A percentile compares a stretch with the other conserved stretches of the same genome.
These are phyloP conservation scores for Cryptococcus sp. DNA, from an alignment of 1,284 basidiomycete genomes.

Conservation along the genomic window DNA sequence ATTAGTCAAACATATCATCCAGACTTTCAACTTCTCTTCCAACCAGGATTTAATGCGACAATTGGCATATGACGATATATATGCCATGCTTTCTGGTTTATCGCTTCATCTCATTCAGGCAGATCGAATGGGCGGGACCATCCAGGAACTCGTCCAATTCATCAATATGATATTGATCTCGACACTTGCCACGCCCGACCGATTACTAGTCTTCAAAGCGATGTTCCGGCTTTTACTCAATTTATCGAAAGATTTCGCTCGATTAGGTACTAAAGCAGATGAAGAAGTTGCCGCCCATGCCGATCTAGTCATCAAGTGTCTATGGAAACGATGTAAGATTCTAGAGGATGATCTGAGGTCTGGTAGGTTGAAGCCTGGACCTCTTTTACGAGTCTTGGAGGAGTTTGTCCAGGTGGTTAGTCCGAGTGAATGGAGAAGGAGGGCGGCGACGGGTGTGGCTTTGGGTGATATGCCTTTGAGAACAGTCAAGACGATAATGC, in stretches of 20 bases:
- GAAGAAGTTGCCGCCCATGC: constrained; percentile 85
- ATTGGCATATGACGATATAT: constrained; percentile 36
- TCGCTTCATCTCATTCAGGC: constrained; percentile 85
- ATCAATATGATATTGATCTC: constrained; percentile 98
- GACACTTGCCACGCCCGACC: constrained; percentile 82
- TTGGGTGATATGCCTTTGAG: constrained; percentile 95
- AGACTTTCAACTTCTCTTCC: constrained; percentile 54
- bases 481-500: constrained; percentile 95
- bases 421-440: constrained; percentile 90
- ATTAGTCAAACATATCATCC: constrained; percentile 90
- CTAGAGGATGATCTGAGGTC: constrained; percentile 86
- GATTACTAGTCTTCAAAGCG: constrained; percentile 87
- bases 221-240: constrained; percentile 73
- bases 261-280: constrained; percentile 53
- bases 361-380: constrained; percentile 73
- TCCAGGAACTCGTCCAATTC: constrained; percentile 86
- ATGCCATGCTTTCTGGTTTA: constrained; percentile 69
- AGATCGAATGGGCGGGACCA: constrained; percentile 57
- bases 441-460: constrained; percentile 83
- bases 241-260: constrained; percentile 80
- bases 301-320: constrained; percentile 93
- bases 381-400: constrained; percentile 89
- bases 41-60: constrained; percentile 27
- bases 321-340: constrained; percentile 95
- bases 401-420: constrained; percentile 88